These are phyloP conservation scores for Ganoderma meredithae DNA, from an alignment of 1,284 basidiomycete species.

Conservation along the genomic window DNA sequence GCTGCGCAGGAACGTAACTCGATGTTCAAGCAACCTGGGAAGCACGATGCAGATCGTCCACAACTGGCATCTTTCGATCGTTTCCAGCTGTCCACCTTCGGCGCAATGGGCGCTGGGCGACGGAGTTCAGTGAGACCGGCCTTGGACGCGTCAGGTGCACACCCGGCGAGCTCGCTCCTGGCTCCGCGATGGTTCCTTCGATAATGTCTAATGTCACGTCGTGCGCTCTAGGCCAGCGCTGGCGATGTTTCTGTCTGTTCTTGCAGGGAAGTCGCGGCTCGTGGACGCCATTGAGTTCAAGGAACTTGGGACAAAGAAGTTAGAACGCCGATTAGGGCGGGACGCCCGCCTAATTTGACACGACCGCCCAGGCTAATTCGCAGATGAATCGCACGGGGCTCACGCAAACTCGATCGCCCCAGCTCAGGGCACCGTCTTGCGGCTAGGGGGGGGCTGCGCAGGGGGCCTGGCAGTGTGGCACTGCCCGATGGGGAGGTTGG, in stretches of 20 bases:
- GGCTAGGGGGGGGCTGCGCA: neutral
- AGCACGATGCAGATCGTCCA: slow-evolving; percentile 5
- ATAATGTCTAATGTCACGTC: neutral
- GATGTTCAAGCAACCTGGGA: neutral
- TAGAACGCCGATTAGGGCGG: neutral
- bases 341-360: neutral
- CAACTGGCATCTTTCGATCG: neutral
- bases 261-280: neutral
- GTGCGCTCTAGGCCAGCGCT: too few relatives aligned
- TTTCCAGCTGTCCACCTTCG: neutral
- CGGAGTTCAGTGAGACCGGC: neutral
- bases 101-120: neutral
- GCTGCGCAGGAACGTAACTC: neutral
- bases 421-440: neutral
- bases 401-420: neutral
- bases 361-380: neutral
- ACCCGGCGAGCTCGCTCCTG: neutral
- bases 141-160: slow-evolving; percentile 2
- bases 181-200: neutral
- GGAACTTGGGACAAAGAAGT: neutral
- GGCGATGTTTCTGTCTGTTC: neutral
- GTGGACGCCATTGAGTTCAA: neutral
- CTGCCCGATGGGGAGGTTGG: neutral
- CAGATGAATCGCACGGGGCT: neutral
- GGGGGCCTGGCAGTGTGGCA: neutral